phyloP scores from a whole-genome alignment of 2,329 filamentous ascomycete species.

The Metarhizium rileyi region DNA sequence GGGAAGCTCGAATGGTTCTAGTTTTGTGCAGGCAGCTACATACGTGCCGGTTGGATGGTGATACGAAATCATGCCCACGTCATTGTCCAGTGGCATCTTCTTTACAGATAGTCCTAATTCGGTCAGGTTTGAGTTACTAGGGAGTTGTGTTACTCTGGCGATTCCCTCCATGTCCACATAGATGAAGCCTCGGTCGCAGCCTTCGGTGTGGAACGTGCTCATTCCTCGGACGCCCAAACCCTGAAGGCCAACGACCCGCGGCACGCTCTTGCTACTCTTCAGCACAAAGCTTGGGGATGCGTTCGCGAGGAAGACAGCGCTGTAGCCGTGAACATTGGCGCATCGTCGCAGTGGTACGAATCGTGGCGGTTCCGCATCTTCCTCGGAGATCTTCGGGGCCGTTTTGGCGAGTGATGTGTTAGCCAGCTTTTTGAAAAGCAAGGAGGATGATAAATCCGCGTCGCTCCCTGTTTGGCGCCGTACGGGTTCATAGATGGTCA shows the following conservation, averaged over 20 bases:
- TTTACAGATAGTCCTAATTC: slow-evolving; percentile 68
- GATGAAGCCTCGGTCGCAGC: slow-evolving; percentile 73
- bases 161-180: slow-evolving; percentile 67
- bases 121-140: slow-evolving; percentile 53
- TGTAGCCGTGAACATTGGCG: slow-evolving; percentile 64
- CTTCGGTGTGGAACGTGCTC: slow-evolving; percentile 65
- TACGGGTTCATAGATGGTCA: slow-evolving; percentile 81
- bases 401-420: slow-evolving; percentile 58
- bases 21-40: slow-evolving; percentile 59
- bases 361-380: slow-evolving; percentile 37
- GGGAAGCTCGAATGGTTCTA: slow-evolving; percentile 69
- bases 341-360: slow-evolving; percentile 48
- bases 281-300: slow-evolving; percentile 71
- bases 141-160: slow-evolving; percentile 64
- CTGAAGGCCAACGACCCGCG: slow-evolving; percentile 64
- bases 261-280: slow-evolving; percentile 68
- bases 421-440: slow-evolving; percentile 68
- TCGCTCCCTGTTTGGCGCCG: slow-evolving; percentile 33
- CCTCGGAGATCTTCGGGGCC: slow-evolving; percentile 37
- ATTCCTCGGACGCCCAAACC: slow-evolving; percentile 61
- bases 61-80: slow-evolving; percentile 65
- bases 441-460: slow-evolving; percentile 36
- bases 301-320: slow-evolving; percentile 74
- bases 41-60: slow-evolving; percentile 68
- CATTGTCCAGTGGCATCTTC: slow-evolving; percentile 60